Percentiles rank a stretch among this genome's conserved stretches.
Conservation (phyloP, 2,329 filamentous ascomycete genomes). For the Colletotrichum tropicale region DNA sequence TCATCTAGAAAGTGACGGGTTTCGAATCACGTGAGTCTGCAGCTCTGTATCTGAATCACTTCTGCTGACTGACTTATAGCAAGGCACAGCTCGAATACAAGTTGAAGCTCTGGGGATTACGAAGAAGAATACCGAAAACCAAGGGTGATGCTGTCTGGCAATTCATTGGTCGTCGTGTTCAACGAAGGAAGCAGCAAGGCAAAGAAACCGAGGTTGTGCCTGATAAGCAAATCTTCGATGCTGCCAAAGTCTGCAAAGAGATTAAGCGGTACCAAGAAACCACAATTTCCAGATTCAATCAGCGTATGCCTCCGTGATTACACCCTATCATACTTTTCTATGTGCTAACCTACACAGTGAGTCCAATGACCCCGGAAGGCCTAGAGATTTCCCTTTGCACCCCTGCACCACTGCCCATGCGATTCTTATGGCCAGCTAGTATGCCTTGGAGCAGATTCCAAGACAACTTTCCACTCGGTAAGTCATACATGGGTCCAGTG, state of each 20-base stretch:
- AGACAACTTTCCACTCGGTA: not conserved
- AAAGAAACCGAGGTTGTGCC: not conserved
- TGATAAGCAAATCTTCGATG: not conserved
- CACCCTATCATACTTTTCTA: rapidly evolving
- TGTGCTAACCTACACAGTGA: not conserved
- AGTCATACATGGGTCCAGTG: not conserved
- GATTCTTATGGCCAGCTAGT: not conserved
- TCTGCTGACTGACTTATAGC: not conserved
- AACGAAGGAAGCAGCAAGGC: not conserved
- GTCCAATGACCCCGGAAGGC: not conserved
- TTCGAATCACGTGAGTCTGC: not conserved
- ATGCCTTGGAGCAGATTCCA: not conserved
- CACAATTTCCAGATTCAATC: not conserved
- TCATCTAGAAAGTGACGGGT: not conserved
- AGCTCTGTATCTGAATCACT: not conserved
- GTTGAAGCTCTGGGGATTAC: not conserved
- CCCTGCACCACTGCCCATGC: not conserved
- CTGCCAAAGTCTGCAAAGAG: not conserved
- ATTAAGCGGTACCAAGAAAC: not conserved
- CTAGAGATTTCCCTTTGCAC: not conserved
- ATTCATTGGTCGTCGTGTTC: not conserved
- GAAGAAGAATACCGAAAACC: not conserved
- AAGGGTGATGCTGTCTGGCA: not conserved
- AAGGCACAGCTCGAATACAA: conserved; percentile 5
- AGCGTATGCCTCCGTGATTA: not conserved